Evolutionary conservation across 805 yeast genomes (phyloP), one percentile per base, ranked within the genome.

Genomic region (Clavispora carvajalis): DNA sequence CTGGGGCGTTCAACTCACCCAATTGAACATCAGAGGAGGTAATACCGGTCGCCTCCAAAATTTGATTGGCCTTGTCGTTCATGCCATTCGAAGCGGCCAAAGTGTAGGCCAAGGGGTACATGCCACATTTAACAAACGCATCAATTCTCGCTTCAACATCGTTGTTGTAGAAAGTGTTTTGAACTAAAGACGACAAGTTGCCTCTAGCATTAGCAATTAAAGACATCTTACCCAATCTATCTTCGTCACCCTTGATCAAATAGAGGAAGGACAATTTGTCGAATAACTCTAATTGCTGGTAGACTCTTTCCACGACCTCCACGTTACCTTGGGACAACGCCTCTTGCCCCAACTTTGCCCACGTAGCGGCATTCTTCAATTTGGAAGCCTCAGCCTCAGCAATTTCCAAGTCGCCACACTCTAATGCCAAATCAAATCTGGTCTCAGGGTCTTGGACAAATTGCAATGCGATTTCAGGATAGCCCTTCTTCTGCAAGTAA

Each of bases 381-480:
- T 77, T 77, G 53, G 79, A 78, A 33, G 98, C 98, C 70, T 91
- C 96, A 40, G 74, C 82, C 36, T 85, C 69, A n/a, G 98, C 99
- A 48, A 85, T 85, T 11, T 73, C 75, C 51, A 93, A 73, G 60
- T 91, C 86, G 52, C 95, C 91, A 59, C 95, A 86, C 67, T 93
- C 97, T 47, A 93, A 73, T 18, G 99, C 97, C 53, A 93, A 74
- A 54, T 93, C 99, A 56, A 93, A 91, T 63, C 96, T 79, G 31
- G 97, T 87, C 62, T 90, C 96, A 5, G 98, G 84, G 60, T 93
- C 99, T 65, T 89, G 85, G 39, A 93, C 99, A 58, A 93, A 95
- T 63, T 91, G 97, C 47, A 93, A 74, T 2, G 99, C 99, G 62
- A 93, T 82, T 65, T 93, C 99, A 21, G 99, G 98, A 60, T 84